A percentile compares a stretch with the other conserved stretches of the same genome.
phyloP scores from a whole-genome alignment of 164 flowering plant species.

The Nelumbo lutea region DNA sequence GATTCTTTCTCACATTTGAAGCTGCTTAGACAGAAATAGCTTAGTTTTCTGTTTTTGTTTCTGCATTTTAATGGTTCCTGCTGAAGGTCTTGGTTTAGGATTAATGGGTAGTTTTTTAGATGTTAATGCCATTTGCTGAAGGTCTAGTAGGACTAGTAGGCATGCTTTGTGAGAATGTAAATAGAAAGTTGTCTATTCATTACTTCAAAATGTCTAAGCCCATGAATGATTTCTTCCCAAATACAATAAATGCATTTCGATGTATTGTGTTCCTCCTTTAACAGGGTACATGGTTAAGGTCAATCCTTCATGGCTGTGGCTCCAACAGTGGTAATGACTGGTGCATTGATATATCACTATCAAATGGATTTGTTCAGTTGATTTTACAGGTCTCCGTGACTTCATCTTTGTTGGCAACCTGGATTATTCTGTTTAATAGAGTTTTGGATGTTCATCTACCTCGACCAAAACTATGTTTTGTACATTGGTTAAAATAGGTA shows the following conservation, averaged over 20 bases:
- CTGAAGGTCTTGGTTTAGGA: slow-evolving; percentile 26
- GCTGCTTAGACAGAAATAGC: not conserved
- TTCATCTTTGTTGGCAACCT: too few relatives aligned
- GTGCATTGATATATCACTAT: too few relatives aligned
- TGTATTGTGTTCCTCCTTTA: not conserved
- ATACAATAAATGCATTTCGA: slow-evolving; percentile 11
- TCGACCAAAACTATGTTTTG: too few relatives aligned
- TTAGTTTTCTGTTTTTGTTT: not conserved
- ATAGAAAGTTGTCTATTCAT: not conserved
- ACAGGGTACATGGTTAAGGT: too few relatives aligned
- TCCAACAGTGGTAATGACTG: too few relatives aligned
- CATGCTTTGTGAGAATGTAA: slow-evolving; percentile 3
- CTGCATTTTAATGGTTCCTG: slow-evolving; percentile 6
- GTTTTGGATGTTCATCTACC: too few relatives aligned
- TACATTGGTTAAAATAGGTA: too few relatives aligned
- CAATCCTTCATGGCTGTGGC: too few relatives aligned
- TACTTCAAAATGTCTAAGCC: not conserved
- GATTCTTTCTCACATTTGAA: slow-evolving; percentile 12
- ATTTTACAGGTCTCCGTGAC: too few relatives aligned
- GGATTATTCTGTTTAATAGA: too few relatives aligned
- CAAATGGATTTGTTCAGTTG: too few relatives aligned
- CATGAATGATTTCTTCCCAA: slow-evolving; percentile 6
- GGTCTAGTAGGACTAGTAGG: slow-evolving; percentile 18
- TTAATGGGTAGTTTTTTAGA: slow-evolving; percentile 14
- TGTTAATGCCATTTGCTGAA: slow-evolving; percentile 14